These are phyloP conservation scores for Fagopyrum esculentum DNA, from an alignment of 148 eudicot species.

Conservation along the genomic window DNA sequence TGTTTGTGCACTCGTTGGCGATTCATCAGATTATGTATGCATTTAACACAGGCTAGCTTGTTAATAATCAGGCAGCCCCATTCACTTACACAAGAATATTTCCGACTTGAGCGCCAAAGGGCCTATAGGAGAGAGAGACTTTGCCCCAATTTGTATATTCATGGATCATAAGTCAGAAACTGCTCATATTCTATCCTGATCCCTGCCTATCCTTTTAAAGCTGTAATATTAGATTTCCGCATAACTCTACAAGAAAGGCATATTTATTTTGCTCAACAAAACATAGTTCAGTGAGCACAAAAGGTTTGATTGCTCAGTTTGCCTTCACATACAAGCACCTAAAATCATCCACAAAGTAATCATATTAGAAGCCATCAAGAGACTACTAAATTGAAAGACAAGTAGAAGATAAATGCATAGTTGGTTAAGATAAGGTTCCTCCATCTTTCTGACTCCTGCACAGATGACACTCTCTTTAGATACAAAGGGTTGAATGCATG, in stretches of 20 bases:
- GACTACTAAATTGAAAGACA: not conserved
- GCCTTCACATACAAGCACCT: constrained; percentile 11
- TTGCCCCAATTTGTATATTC: no score
- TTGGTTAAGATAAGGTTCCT: constrained; percentile 10
- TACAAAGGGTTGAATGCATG: not conserved
- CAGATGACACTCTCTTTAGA: constrained; percentile 5
- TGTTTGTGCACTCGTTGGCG: no score
- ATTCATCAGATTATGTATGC: no score
- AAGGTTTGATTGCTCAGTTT: constrained; percentile 3
- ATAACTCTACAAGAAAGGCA: not conserved
- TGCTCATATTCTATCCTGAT: no score
- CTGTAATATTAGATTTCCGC: not conserved
- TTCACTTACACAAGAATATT: no score
- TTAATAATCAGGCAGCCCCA: no score
- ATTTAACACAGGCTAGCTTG: no score
- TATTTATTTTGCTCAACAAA: constrained; percentile 9
- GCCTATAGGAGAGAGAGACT: no score
- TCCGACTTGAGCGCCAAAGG: no score
- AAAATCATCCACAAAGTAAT: not conserved
- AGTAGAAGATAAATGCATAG: constrained; percentile 2
- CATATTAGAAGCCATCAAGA: not conserved
- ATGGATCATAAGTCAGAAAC: no score
- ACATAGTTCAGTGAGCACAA: constrained; percentile 1
- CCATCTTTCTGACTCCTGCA: constrained; percentile 15
- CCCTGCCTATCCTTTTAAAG: no score